Evolutionary conservation across 139 green algal species (phyloP), one percentile per base, ranked within the genome.

Genomic region (Chlamydomonas eustigma): DNA sequence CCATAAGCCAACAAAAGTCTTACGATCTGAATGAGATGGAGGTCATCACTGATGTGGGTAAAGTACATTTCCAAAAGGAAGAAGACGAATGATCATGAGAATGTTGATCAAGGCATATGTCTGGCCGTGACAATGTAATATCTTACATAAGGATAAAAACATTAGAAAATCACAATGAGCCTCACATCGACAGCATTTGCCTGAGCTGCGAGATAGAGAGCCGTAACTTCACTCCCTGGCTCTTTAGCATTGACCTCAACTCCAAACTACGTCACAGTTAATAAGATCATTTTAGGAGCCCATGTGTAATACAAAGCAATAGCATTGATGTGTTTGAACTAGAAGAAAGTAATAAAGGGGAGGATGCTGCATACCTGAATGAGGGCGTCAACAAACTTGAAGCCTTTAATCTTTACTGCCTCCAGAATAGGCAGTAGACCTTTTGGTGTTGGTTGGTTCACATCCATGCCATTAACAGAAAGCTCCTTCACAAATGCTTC

Each of bases 351-450:
- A 8, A 72, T 6, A 50, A 39, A 24, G 34, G 33, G 4, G 33
- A 72, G 4, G 4, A 72, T 5, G 33, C 44, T 58, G 44, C 65
- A 3, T 34, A 72, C 65, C 51, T 86, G 81, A 28, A 87, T 77
- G 5, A 87, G 73, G 1, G 77, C 74, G 63, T 87, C 81, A 35
- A 87, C 81, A 2, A 80, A 82, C 51, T 80, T 78, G 4, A 80
- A 1, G 8, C 83, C 64, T 65, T 78, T 80, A 1, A 66, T 76
- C 28, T 74, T 75, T 30, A 83, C 81, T 1, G 81, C 81, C 75
- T 72, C 65, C 8, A 72, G 25, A 4, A 72, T n/a, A 3, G 34
- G 65, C 28, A 72, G 24, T 6, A 37, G 8, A n/a, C 65, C 65
- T 4, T 44, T 44, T 18, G 65, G 65, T 4, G 65, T 72, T 3